Evolutionary conservation across 208 protist species (phyloP).

Genomic region (Polymyxa betae): DNA sequence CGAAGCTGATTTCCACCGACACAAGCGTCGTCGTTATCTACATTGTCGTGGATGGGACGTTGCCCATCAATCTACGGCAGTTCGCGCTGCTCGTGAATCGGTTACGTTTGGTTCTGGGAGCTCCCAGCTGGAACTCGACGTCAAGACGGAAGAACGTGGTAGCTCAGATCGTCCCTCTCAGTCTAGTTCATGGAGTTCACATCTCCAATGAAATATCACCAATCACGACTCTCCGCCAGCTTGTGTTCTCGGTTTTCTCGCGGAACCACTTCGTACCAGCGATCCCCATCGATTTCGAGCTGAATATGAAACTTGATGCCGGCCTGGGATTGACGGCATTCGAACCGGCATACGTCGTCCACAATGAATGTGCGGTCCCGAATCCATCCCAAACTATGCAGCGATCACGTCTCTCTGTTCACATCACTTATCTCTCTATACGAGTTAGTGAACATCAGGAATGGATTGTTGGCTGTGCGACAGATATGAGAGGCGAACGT

Average conservation of each 20-base stretch:
- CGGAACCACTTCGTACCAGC: conserved; percentile 38
- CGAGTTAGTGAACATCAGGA: neutral
- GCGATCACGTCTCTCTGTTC: neutral
- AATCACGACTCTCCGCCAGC: neutral
- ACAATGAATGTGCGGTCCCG: neutral
- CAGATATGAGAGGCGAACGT: conserved; percentile 39
- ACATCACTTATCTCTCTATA: neutral
- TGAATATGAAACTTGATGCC: neutral
- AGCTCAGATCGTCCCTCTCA: neutral
- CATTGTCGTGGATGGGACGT: neutral
- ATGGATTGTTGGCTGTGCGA: conserved; percentile 31
- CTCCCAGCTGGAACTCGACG: conserved; percentile 30
- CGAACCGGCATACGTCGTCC: conserved; percentile 1
- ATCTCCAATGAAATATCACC: neutral
- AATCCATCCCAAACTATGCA: neutral
- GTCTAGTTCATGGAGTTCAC: neutral
- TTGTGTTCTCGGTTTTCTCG: conserved; percentile 32
- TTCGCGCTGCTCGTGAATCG: conserved; percentile 10
- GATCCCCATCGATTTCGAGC: neutral
- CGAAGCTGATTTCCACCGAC: neutral
- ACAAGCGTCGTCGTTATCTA: conserved; percentile 40
- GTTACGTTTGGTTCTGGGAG: neutral
- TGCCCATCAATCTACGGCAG: neutral
- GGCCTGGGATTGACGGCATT: conserved; percentile 4
- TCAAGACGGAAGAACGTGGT: conserved; percentile 28